Conservation (phyloP, 2,329 filamentous ascomycete species). For the Cladorrhinum sp. region DNA sequence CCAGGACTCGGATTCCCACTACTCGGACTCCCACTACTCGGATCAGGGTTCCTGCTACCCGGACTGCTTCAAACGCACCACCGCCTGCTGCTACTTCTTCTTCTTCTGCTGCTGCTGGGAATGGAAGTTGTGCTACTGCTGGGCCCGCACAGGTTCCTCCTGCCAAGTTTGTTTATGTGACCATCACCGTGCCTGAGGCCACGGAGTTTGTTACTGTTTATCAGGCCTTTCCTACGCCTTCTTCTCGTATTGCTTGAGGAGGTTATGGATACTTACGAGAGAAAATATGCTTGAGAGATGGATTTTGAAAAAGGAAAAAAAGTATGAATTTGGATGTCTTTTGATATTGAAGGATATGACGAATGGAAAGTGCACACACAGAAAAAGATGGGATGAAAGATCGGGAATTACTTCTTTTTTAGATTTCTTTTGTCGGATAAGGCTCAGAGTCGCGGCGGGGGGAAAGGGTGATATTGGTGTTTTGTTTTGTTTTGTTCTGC, state of each 20-base stretch:
- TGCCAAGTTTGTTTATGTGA: not conserved
- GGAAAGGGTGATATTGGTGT: not conserved
- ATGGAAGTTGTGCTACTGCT: not conserved
- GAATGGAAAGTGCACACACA: too few relatives aligned
- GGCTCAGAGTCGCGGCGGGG: not conserved
- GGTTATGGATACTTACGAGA: too few relatives aligned
- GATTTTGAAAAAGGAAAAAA: not conserved
- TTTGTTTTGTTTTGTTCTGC: not conserved
- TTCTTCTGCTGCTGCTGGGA: too few relatives aligned
- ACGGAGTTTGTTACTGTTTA: not conserved
- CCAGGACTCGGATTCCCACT: too few relatives aligned
- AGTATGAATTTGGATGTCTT: not conserved
- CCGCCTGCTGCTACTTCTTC: not conserved
- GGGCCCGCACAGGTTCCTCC: not conserved
- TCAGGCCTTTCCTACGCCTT: not conserved
- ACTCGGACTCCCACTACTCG: too few relatives aligned
- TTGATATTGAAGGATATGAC: slow-evolving; percentile 5
- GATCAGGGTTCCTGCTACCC: not conserved
- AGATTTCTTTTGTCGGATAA: not conserved
- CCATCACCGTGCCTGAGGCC: not conserved
- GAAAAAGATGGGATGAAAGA: too few relatives aligned
- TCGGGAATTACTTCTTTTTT: not conserved
- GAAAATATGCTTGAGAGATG: too few relatives aligned
- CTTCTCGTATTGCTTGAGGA: not conserved
- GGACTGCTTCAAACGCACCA: not conserved